Percentiles rank a stretch among this genome's conserved stretches.
Conservation (phyloP, 495 filamentous ascomycete genomes). For the Parmelia sp. region DNA sequence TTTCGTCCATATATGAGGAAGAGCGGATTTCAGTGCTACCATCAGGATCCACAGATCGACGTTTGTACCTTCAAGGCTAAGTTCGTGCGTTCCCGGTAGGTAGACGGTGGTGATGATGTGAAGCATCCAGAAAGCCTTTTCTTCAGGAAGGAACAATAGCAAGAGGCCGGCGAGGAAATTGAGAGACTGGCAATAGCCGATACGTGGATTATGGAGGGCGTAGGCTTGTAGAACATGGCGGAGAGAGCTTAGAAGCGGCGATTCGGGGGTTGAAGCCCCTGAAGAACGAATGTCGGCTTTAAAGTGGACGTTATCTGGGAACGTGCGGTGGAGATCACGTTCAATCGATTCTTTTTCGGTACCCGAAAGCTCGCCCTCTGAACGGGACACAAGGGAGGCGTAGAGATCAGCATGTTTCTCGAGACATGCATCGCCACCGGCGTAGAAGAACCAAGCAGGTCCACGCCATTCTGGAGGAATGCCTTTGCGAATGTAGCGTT, state of each 20-base stretch:
- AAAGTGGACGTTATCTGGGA: conserved; percentile 90
- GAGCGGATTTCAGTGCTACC: conserved; percentile 71
- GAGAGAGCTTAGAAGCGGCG: conserved; percentile 69
- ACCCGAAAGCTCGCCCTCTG: conserved; percentile 55
- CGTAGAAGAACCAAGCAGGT: conserved; percentile 95
- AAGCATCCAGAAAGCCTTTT: conserved; percentile 91
- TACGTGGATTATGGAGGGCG: conserved; percentile 76
- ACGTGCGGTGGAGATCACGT: conserved; percentile 89
- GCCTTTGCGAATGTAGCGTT: conserved; percentile 89
- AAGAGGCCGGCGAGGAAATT: conserved; percentile 96
- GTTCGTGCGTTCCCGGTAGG: conserved; percentile 86
- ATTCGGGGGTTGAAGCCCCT: conserved; percentile 43
- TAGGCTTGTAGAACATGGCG: conserved; percentile 85
- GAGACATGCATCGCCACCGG: conserved; percentile 74
- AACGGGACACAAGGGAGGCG: conserved; percentile 55
- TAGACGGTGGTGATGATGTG: conserved; percentile 85
- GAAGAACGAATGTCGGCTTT: conserved; percentile 55
- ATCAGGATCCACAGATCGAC: conserved; percentile 93
- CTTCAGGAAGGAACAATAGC: conserved; percentile 86
- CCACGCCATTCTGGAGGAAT: conserved; percentile 90
- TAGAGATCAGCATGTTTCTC: conserved; percentile 70
- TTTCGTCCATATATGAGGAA: conserved; percentile 82
- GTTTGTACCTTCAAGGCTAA: conserved; percentile 87
- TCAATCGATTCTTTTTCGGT: conserved; percentile 87
- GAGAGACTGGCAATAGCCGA: conserved; percentile 94